Base-by-base conservation (phyloP, 2,329 filamentous ascomycete genomes). In the Aspergillaceae sp. region DNA sequence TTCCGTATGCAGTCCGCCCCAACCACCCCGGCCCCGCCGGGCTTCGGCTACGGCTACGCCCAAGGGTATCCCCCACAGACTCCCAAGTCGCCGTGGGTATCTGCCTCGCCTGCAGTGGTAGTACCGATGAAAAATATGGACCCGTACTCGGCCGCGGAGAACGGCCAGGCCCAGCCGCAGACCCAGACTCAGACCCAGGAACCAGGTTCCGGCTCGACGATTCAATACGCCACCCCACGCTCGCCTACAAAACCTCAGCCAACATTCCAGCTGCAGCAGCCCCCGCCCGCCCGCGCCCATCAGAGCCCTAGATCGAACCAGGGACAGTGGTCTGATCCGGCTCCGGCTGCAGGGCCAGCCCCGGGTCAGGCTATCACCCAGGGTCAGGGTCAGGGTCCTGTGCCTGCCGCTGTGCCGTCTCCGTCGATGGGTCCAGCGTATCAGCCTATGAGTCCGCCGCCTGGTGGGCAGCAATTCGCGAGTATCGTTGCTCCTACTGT, bases 261-360 rank as follows among this genome's bases (percentile, higher is more conserved):
- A 74, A 57, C 81, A n/a, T 96, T 97, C 76, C 83, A 86, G 62
- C 81, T 97, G 37, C 87, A 94, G 72, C 76, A 89, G 11, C 89
- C 91, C 36, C 91, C 91, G 0, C 75, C 76, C 65, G 88, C 85
- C 65, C 79, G 89, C 41, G 86, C 86, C 44, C 78, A 80, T 47
- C 83, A 88, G 5, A 92, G 87, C 0, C 88, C 88, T 29, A 86
- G 81, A 67, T 68, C 78, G 45, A 68, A 71, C 35, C 80, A 84
- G 58, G 74, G 74, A 19, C 79, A 75, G 36, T 88, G 36, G 36
- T 32, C 66, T 49, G 54, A 69, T 52, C 59, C 65, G 47, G 55
- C 74, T 54, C 51, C 67, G 61, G 43, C 58, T 54, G 53, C 57
- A 56, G 61, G 51, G 42, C 34, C n/a, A 3, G 26, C 34, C 26